Percentiles rank a stretch among this genome's conserved stretches.
Conservation (phyloP, 352 stramenopile species). For the Phytophthora colocasiae region DNA sequence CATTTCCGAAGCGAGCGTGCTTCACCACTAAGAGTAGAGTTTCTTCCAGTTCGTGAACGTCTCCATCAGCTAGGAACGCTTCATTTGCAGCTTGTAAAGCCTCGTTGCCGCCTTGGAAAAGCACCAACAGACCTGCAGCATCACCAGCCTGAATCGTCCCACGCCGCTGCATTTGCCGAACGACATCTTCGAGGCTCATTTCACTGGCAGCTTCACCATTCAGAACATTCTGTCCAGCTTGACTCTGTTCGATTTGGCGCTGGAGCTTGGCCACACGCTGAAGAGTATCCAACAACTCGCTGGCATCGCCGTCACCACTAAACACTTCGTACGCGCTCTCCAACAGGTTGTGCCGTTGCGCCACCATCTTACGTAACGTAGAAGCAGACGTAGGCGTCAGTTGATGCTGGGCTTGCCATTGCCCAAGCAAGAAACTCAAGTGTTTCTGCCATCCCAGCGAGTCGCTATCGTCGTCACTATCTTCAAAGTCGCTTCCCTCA, state of each 20-base stretch:
- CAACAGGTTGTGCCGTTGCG: conserved; percentile 65
- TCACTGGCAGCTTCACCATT: conserved; percentile 21
- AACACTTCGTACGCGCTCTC: conserved; percentile 81
- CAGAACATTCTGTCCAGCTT: conserved; percentile 32
- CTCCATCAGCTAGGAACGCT: conserved; percentile 72
- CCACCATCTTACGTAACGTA: conserved; percentile 54
- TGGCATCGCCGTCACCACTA: conserved; percentile 59
- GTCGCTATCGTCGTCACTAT: conserved; percentile 33
- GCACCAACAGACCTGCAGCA: conserved; percentile 63
- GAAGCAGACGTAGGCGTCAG: conserved; percentile 44
- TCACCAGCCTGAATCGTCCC: conserved; percentile 57
- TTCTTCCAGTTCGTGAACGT: conserved; percentile 81
- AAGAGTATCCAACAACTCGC: conserved; percentile 74
- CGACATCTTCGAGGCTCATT: conserved; percentile 65
- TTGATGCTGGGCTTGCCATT: conserved; percentile 45
- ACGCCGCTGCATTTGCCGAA: conserved; percentile 73
- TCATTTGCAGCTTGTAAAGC: conserved; percentile 77
- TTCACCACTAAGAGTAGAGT: conserved; percentile 85
- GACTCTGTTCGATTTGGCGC: conserved; percentile 50
- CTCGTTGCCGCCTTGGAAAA: conserved; percentile 76
- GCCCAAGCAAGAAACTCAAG: conserved; percentile 51
- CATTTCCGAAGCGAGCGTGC: conserved; percentile 68
- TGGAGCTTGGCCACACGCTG: conserved; percentile 77
- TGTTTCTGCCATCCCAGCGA: conserved; percentile 57
- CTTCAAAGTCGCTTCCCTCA: conserved; percentile 26